Evolutionary conservation across 768 basidiomycete genomes (phyloP).

Genomic region (Suillus placidus): DNA sequence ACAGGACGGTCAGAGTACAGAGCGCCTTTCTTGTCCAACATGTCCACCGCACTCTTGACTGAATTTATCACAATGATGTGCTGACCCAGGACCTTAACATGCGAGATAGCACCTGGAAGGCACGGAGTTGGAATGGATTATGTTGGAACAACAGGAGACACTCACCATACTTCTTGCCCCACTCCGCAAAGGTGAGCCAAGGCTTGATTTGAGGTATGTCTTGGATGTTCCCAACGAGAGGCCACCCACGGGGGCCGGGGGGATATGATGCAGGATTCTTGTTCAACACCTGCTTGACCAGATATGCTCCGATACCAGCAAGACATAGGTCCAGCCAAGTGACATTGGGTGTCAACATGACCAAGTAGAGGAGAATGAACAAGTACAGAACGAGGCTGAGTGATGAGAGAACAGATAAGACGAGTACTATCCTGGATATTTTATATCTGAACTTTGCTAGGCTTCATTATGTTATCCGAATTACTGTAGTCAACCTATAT

Average conservation of each 20-base stretch:
- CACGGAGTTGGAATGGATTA: not conserved
- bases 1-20: constrained; percentile 67
- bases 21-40: constrained; percentile 67
- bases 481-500: too few relatives aligned
- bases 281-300: constrained; percentile 28
- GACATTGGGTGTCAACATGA: constrained; percentile 27
- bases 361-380: not conserved
- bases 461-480: too few relatives aligned
- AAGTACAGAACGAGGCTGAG: too few relatives aligned
- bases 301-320: constrained; percentile 29
- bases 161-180: constrained; percentile 49
- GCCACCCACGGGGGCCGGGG: constrained; percentile 48
- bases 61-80: constrained; percentile 59
- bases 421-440: too few relatives aligned
- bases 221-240: constrained; percentile 50
- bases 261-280: constrained; percentile 37
- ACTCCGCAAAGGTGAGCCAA: constrained; percentile 48
- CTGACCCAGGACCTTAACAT: constrained; percentile 60
- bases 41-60: constrained; percentile 49
- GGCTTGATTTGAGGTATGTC: constrained; percentile 50
- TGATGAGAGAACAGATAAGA: too few relatives aligned
- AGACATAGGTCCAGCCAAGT: constrained; percentile 37
- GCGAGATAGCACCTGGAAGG: constrained; percentile 56
- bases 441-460: too few relatives aligned
- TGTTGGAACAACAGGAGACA: not conserved